Evolutionary conservation across 1,139 yeast species (phyloP).

Genomic region (Nakaseomyces kungkrabaensis): DNA sequence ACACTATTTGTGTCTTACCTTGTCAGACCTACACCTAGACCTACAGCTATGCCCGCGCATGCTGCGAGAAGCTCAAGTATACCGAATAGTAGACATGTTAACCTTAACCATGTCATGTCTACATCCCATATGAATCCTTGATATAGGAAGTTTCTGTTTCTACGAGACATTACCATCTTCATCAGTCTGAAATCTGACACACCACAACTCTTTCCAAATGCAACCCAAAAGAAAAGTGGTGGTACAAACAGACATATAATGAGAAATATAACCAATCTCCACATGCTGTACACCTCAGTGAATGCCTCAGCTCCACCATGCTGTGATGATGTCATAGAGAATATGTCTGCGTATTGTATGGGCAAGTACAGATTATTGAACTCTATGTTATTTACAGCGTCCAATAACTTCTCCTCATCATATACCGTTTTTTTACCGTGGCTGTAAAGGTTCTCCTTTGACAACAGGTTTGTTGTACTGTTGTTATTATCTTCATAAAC

Average conservation of each 20-base stretch:
- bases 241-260: constrained; percentile 18
- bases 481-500: background rate
- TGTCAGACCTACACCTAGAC: constrained; percentile 32
- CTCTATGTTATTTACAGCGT: background rate
- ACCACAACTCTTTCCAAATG: constrained; percentile 14
- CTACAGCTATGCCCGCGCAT: constrained; percentile 28
- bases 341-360: background rate
- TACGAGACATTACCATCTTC: constrained; percentile 15
- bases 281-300: constrained; percentile 16
- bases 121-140: constrained; percentile 24
- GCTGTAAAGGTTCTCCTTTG: background rate
- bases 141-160: constrained; percentile 14
- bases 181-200: constrained; percentile 16
- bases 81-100: constrained; percentile 19
- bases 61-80: constrained; percentile 15
- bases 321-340: background rate
- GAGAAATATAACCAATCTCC: constrained; percentile 12
- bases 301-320: background rate
- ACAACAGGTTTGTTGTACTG: background rate
- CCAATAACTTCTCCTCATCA: background rate
- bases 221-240: constrained; percentile 24
- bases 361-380: background rate
- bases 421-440: background rate
- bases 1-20: background rate
- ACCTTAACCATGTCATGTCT: constrained; percentile 21